A percentile compares a stretch with the other conserved stretches of the same genome.
These are phyloP conservation scores for Phialocephala subalpina DNA, from an alignment of 2,329 filamentous ascomycete genomes.

Conservation along the genomic window DNA sequence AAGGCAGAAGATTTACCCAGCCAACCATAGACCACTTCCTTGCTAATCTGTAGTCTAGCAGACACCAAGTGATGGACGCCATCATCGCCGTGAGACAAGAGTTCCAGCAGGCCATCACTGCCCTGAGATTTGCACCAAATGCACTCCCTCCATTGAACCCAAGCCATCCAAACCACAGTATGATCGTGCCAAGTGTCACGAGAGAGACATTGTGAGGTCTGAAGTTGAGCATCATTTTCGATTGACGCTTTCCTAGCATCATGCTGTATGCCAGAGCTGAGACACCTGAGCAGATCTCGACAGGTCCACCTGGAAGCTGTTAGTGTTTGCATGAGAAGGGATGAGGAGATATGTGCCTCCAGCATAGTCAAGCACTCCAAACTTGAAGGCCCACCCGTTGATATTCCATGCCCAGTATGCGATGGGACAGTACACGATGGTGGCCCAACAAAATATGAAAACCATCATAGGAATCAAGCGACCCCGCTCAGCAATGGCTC, in stretches of 20 bases:
- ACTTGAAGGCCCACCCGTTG: slow-evolving; percentile 91
- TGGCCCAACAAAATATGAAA: slow-evolving; percentile 96
- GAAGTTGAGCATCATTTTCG: slow-evolving; percentile 99
- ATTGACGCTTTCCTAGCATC: slow-evolving; percentile 94
- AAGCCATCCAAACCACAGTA: slow-evolving; percentile 99
- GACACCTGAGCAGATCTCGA: slow-evolving; percentile 95
- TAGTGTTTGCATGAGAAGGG: background rate
- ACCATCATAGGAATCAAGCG: slow-evolving; percentile 93
- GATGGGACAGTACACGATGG: slow-evolving; percentile 95
- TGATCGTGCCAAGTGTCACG: slow-evolving; percentile 92
- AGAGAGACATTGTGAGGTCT: slow-evolving; percentile 99
- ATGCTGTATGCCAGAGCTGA: slow-evolving; percentile 94
- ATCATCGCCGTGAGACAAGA: slow-evolving; percentile 84
- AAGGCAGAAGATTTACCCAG: slow-evolving; percentile 47
- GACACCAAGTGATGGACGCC: slow-evolving; percentile 89
- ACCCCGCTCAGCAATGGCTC: slow-evolving; percentile 92
- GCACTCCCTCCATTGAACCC: slow-evolving; percentile 98
- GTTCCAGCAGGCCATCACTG: slow-evolving; percentile 98
- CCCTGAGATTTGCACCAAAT: slow-evolving; percentile 92
- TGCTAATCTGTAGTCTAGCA: slow-evolving; percentile 88
- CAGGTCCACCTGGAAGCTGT: slow-evolving; percentile 69
- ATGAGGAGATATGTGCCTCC: slow-evolving; percentile 75
- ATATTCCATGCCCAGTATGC: slow-evolving; percentile 97
- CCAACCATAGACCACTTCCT: slow-evolving; percentile 64
- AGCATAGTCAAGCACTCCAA: slow-evolving; percentile 94